Percentiles rank a stretch among this genome's conserved stretches.
Conservation (phyloP, 2,329 filamentous ascomycete genomes). For the Talaromyces sp. region DNA sequence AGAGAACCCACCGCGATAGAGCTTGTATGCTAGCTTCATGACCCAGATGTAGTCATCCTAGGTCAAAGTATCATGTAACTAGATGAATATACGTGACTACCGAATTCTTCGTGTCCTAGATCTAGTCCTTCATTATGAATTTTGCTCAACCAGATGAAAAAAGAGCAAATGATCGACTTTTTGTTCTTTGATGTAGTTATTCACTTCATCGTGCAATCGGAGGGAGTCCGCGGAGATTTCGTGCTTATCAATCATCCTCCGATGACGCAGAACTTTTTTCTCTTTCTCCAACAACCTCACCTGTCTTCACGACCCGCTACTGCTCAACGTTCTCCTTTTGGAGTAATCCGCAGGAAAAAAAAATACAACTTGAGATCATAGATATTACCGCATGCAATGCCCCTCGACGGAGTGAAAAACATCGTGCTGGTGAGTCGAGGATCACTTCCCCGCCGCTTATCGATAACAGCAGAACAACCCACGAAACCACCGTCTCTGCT, state of each 20-base stretch:
- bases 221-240: slow-evolving; percentile 2
- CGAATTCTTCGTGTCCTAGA: not conserved
- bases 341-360: no score
- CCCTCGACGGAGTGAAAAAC: slow-evolving; percentile 43
- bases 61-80: not conserved
- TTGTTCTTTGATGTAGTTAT: not conserved
- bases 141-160: no score
- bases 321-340: not conserved
- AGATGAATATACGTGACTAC: slow-evolving; percentile 2
- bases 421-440: slow-evolving; percentile 38
- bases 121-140: not conserved
- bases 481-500: no score
- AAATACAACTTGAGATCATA: not conserved
- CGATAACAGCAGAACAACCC: slow-evolving; percentile 15
- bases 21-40: not conserved
- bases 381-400: slow-evolving; percentile 28
- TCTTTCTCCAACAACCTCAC: slow-evolving; percentile 5
- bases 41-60: not conserved
- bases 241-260: slow-evolving; percentile 20
- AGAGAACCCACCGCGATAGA: not conserved
- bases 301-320: not conserved
- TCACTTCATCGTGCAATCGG: not conserved
- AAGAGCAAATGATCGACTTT: no score
- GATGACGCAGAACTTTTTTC: slow-evolving; percentile 17
- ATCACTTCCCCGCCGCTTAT: slow-evolving; percentile 25